Base-by-base conservation (phyloP, 2,329 filamentous ascomycete species). In the Teratosphaeria destructans region DNA sequence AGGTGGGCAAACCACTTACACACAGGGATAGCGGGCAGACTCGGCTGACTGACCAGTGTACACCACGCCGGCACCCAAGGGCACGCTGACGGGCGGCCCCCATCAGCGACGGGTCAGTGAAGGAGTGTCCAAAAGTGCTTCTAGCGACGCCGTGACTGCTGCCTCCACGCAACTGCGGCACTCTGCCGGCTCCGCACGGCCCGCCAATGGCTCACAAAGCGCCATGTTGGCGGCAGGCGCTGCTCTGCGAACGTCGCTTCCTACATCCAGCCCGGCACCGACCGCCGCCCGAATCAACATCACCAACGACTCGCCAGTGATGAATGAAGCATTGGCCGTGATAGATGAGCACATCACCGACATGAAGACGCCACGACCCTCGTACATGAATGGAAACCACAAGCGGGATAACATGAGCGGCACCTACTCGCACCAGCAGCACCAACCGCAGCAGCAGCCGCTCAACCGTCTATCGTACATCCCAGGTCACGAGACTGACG, bases 321-420 rank as follows among this genome's bases (percentile, higher is more conserved):
- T 97, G 79, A 91, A 92, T 71, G 92, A 97, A 73, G 96, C 93
- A 0, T 77, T 97, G 57, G 96, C 91, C 69, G 93, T 97, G 60
- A 97, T 97, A 68, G 88, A 97, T 72, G 93, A 97, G 75, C 93
- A 96, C 71, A 96, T 97, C 67, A 96, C 90, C 52, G 89, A 96
- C 72, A 83, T 97, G 76, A 82, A 80, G 71, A 82, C 82, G 58
- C 79, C 82, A 27, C 81, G 83, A 81, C 79, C 68, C 63, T 81
- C 59, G 66, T 76, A 72, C 23, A 81, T 83, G 64, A 71, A 67
- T 52, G 63, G 64, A 57, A 66, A 65, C 66, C 70, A 68, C 57
- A 66, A 65, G 66, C 71, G 69, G 60, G 63, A 68, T 68, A 80
- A 59, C 74, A 80, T 52, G 63, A 1, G 87, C 56, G 96, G 90